Percentiles rank a stretch among this genome's conserved stretches.
Evolutionary conservation across 495 filamentous ascomycete species (phyloP).

Genomic region (Penicillium salamii): DNA sequence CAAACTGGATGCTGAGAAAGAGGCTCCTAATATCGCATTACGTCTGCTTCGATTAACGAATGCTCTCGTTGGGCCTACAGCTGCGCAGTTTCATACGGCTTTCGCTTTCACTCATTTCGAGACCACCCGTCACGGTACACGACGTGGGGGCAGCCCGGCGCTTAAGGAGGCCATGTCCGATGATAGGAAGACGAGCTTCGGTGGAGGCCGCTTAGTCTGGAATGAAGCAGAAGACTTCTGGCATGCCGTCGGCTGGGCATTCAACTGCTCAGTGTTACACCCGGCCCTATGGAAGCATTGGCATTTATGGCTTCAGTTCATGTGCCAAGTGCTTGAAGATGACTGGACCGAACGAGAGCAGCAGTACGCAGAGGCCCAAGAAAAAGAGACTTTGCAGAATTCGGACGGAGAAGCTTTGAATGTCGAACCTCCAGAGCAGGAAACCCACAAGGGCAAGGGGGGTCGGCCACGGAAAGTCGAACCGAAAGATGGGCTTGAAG

Average conservation of each 20-base stretch:
- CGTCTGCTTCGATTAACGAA: constrained; percentile 57
- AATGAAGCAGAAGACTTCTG: constrained; percentile 78
- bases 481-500: constrained; percentile 25
- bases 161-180: constrained; percentile 18
- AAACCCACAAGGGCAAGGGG: background rate
- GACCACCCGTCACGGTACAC: constrained; percentile 32
- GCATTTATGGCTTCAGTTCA: constrained; percentile 76
- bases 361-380: constrained; percentile 16
- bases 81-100: constrained; percentile 47
- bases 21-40: constrained; percentile 53
- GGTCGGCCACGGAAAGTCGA: background rate
- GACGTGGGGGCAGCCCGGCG: constrained; percentile 20
- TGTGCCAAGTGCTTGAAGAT: constrained; percentile 71
- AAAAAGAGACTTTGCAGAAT: background rate
- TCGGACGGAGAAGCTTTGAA: background rate
- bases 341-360: constrained; percentile 64
- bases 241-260: constrained; percentile 86
- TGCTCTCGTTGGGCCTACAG: constrained; percentile 48
- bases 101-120: constrained; percentile 51
- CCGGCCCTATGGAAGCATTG: constrained; percentile 75
- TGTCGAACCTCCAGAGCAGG: background rate
- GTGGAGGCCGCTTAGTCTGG: constrained; percentile 67
- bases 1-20: constrained; percentile 45
- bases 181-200: constrained; percentile 51
- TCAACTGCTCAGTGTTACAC: constrained; percentile 79